Percentiles rank a stretch among this genome's conserved stretches.
phyloP scores from a whole-genome alignment of 805 yeast genomes.

The Wickerhamiella vanderwaltii region DNA sequence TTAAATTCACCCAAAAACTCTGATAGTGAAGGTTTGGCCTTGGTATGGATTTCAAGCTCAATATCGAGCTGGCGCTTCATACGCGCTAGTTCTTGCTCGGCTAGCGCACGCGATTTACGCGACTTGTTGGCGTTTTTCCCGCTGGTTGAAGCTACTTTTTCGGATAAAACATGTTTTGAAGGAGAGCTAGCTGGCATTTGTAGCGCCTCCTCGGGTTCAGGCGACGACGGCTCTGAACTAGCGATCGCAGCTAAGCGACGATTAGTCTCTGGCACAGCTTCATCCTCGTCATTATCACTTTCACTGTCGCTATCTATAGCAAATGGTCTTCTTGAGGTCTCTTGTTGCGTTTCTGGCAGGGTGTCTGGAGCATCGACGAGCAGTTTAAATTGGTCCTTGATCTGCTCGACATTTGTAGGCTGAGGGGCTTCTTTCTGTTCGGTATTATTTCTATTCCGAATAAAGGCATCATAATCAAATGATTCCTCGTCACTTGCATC shows the following conservation, averaged over 20 bases:
- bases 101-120: not conserved
- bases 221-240: not conserved
- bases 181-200: not conserved
- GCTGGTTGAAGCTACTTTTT: not conserved
- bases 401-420: not conserved
- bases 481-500: not conserved
- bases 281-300: not conserved
- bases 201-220: not conserved
- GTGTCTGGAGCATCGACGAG: not conserved
- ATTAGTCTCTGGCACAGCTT: not conserved
- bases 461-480: conserved; percentile 4
- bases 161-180: not conserved
- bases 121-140: not conserved
- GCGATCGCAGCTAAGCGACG: not conserved
- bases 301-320: not conserved
- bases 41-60: not conserved
- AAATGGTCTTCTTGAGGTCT: not conserved
- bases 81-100: conserved; percentile 8
- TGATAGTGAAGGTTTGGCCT: not conserved
- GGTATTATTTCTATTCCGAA: not conserved
- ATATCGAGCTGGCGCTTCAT: conserved; percentile 6
- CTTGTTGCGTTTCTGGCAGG: too few relatives aligned
- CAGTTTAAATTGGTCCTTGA: not conserved
- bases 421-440: not conserved
- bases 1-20: not conserved